These are phyloP conservation scores for Tuber magnatum DNA, from an alignment of 495 filamentous ascomycete species.

Conservation along the genomic window DNA sequence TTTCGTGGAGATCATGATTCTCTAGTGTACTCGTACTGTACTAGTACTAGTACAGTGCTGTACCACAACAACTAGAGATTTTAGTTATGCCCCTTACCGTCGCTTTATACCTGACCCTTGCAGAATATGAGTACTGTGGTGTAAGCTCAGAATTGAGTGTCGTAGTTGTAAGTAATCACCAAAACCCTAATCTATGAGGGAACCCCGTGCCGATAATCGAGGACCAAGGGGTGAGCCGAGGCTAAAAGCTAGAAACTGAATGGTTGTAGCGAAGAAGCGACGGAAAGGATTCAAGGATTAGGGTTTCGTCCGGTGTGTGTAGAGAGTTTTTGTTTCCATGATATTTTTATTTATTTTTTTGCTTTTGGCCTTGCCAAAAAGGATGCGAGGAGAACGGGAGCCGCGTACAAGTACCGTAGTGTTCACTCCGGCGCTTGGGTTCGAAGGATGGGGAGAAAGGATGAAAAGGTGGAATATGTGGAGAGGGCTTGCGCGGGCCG, in stretches of 20 bases:
- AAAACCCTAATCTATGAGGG: no score
- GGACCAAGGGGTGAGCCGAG: neutral
- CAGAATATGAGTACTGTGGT: no score
- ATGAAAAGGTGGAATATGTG: neutral
- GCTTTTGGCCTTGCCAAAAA: neutral
- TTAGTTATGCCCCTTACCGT: no score
- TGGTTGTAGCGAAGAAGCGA: neutral
- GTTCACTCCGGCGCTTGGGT: neutral
- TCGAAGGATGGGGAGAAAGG: neutral
- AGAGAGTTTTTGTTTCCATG: neutral
- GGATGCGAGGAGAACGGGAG: no score
- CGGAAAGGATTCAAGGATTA: neutral
- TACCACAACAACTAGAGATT: no score
- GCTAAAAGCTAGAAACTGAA: neutral
- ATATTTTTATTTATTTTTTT: neutral
- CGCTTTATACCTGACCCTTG: no score
- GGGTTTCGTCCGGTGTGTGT: neutral
- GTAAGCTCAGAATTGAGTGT: no score
- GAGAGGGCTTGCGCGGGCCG: neutral
- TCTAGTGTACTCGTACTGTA: no score
- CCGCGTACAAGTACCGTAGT: neutral
- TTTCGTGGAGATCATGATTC: no score
- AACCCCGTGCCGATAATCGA: no score
- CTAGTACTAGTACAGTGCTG: no score
- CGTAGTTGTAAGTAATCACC: no score